Percentiles rank a stretch among this genome's conserved stretches.
These are phyloP conservation scores for Suillus luteus DNA, from an alignment of 768 basidiomycete species.

Conservation along the genomic window DNA sequence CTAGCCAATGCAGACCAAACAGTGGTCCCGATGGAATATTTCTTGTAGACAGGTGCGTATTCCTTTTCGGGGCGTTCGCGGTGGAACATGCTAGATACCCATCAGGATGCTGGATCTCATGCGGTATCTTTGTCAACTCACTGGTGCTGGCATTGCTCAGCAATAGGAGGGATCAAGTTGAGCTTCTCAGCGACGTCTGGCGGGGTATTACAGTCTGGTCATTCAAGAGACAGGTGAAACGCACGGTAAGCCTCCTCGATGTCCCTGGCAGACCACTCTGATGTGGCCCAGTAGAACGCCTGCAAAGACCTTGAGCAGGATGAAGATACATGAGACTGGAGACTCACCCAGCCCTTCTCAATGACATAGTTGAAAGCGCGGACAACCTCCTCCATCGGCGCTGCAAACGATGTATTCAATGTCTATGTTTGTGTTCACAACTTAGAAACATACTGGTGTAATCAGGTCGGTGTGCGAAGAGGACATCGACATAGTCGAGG, in stretches of 20 bases:
- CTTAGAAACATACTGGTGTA: constrained; percentile 27
- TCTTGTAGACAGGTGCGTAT: constrained; percentile 47
- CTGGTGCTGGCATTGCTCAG: constrained; percentile 55
- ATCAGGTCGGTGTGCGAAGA: constrained; percentile 53
- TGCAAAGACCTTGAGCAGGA: constrained; percentile 16
- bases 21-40: constrained; percentile 49
- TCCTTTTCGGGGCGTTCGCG: constrained; percentile 58
- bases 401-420: constrained; percentile 21
- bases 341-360: constrained; percentile 45
- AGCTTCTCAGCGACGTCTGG: constrained; percentile 52
- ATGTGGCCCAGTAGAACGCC: constrained; percentile 52
- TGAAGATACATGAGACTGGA: neutral
- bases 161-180: constrained; percentile 49
- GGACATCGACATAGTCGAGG: constrained; percentile 55
- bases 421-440: neutral
- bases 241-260: constrained; percentile 46
- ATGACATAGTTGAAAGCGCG: constrained; percentile 60
- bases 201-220: neutral
- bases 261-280: constrained; percentile 57
- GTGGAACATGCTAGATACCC: constrained; percentile 45
- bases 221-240: constrained; percentile 3
- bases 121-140: constrained; percentile 18
- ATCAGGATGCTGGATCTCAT: neutral
- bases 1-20: constrained; percentile 59
- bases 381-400: constrained; percentile 56